These are phyloP conservation scores for Chrysophaeum taylorii DNA, from an alignment of 352 stramenopile genomes.

Conservation along the genomic window DNA sequence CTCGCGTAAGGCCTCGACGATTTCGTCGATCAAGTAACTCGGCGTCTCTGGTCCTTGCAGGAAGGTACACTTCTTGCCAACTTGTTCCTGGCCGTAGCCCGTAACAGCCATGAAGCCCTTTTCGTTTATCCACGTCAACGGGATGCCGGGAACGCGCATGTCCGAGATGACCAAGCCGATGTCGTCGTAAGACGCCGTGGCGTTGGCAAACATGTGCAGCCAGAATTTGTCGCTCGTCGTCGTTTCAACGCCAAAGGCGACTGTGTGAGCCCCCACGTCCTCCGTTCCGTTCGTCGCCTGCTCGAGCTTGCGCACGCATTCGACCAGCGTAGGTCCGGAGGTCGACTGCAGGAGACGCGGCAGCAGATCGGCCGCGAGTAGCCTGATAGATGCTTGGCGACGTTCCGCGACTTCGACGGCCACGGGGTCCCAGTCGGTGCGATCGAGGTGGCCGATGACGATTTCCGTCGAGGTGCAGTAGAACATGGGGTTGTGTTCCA, in stretches of 20 bases:
- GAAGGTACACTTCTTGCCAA: conserved; percentile 27
- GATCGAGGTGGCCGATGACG: conserved; percentile 23
- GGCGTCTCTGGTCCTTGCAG: conserved; percentile 27
- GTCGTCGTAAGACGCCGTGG: background rate
- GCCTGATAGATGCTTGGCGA: conserved; percentile 8
- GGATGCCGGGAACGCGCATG: conserved; percentile 25
- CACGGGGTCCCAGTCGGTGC: conserved; percentile 26
- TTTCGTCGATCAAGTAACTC: conserved; percentile 28
- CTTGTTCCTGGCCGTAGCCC: conserved; percentile 27
- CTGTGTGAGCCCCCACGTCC: no score
- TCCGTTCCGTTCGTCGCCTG: no score
- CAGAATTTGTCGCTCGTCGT: background rate
- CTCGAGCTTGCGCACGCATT: background rate
- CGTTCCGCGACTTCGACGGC: background rate
- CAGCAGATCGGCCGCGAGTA: background rate
- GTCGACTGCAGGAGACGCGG: background rate
- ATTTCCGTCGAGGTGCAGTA: conserved; percentile 33
- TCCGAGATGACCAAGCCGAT: background rate
- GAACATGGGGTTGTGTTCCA: conserved; percentile 10
- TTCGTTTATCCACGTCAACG: conserved; percentile 25
- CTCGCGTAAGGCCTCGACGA: conserved; percentile 29
- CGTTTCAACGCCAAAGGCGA: background rate
- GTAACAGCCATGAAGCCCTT: conserved; percentile 11
- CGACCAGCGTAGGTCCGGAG: background rate
- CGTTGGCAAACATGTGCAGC: background rate